Base-by-base conservation (phyloP, 306 rosid species). In the Crotalaria pallida region DNA sequence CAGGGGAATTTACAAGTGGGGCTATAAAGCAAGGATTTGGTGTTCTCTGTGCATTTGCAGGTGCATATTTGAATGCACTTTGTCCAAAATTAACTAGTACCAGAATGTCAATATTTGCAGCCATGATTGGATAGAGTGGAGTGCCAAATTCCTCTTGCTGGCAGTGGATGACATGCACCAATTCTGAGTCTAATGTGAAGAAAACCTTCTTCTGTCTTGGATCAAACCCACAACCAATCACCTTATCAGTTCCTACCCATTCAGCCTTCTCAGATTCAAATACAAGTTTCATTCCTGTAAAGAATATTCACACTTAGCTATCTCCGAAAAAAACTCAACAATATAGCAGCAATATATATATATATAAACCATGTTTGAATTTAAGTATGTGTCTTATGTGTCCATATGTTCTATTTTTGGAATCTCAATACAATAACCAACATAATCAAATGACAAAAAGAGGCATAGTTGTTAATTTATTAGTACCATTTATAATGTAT, bases 151-250 rank as follows among this genome's bases (percentile, higher is more conserved):
- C 97, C 74, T 87, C 86, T 1, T 97, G 69, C 16, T 87, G 83
- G 79, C 97, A 86, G 63, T 89, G 79, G 15, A 95, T 61, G 3
- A 86, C 83, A 36, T 91, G 99, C 31, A 89, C 84, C 27, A 95
- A 69, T 57, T 91, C 88, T 4, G 99, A 91, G 61, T 86, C 99
- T 36, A 91, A 57, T 3, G 99, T 95, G 93, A 91, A 95, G 83
- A 81, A 91, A 12, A 91, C 97, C 76, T 84, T 95, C 84, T 91
- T 95, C 72, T 91, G 89, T 51, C 82, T 86, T 0, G 97, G 97
- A 83, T 91, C 97, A 67, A 84, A 95, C 27, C 99, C 97, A 31
- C 97, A 91, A 31, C 99, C 99, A 36, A 95, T 82, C 60, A 95
- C 97, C 71, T 75, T 88, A 47, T 89, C 89, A 0, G 77, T 50